A percentile compares a stretch with the other conserved stretches of the same genome.
Conservation (phyloP, 495 filamentous ascomycete species). For the Xylaria bambusicola region DNA sequence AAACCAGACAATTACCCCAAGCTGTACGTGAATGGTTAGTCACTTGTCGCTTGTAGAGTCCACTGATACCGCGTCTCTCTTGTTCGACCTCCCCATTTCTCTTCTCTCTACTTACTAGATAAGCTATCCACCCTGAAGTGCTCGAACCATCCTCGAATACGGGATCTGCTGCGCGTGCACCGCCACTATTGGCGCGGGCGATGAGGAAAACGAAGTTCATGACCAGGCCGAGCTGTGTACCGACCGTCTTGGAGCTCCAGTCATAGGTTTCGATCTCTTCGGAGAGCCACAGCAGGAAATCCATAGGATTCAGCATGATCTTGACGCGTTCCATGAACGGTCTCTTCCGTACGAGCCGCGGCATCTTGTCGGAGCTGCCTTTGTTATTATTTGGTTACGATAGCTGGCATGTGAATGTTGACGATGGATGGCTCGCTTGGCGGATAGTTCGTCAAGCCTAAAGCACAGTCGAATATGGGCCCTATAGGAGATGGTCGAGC, state of each 20-base stretch:
- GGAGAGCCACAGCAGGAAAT: slow-evolving; percentile 84
- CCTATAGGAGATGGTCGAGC: no score
- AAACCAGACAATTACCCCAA: slow-evolving; percentile 66
- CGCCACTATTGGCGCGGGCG: slow-evolving; percentile 68
- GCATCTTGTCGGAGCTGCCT: slow-evolving; percentile 31
- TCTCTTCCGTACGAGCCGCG: slow-evolving; percentile 73
- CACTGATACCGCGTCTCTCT: no score
- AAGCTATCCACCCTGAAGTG: slow-evolving; percentile 66
- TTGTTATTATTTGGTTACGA: background rate
- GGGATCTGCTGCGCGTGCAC: slow-evolving; percentile 62
- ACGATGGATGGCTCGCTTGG: background rate
- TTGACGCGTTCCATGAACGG: slow-evolving; percentile 76
- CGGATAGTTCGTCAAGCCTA: background rate
- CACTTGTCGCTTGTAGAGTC: no score
- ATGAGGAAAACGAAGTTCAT: slow-evolving; percentile 82
- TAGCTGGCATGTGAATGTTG: background rate
- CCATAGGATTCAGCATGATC: slow-evolving; percentile 78
- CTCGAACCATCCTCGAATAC: slow-evolving; percentile 75
- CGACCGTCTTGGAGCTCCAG: slow-evolving; percentile 82
- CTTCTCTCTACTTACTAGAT: slow-evolving; percentile 65
- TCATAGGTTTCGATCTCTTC: slow-evolving; percentile 86
- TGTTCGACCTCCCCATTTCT: no score
- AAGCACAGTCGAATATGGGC: no score
- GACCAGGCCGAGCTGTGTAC: slow-evolving; percentile 68
- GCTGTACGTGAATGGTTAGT: slow-evolving; percentile 48